Base-by-base conservation (phyloP, 306 rosid genomes). In the Calophaca sinica region DNA sequence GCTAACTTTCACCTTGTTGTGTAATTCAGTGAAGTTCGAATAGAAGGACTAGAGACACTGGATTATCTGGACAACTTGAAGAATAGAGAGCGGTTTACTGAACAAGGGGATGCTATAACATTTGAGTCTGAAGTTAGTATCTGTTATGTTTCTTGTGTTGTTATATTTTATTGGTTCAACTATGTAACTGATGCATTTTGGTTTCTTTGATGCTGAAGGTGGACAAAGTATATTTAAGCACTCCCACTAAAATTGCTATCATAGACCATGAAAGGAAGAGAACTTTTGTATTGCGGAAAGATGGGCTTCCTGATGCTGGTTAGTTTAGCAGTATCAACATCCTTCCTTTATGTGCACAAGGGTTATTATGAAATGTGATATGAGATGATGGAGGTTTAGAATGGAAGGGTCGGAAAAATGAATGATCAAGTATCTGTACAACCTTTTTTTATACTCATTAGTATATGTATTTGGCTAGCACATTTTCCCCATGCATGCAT, bases 271-370 rank as follows among this genome's bases (percentile, higher is more conserved):
- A 86, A 80, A 87, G 87, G 86, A 90, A 83, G 85, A 86, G 90
- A 87, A 92, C 94, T 50, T 88, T 83, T 61, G 98, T 68, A 9
- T 29, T 90, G 49, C 82, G 87, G 10, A 90, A 90, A 79, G 96
- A 92, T 33, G 94, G 98, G 62, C 96, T 90, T 81, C 90, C 89
- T 42, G 93, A 92, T 81, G 93, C 97, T 59, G 90, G 97, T 92
- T 79, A 86, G 92, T 76, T 54, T 45, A 33, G 14, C 33, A 63
- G 12, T n/a, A 12, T 42, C 48, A 31, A 71, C 36, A 57, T 33
- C 46, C 26, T 46, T 49, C 44, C 38, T 63, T 55, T 38, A 13
- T 38, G 62, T 36, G 14, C 69, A 73, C 31, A 13, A 35, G 26
- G 64, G 49, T 28, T 51, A 5, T 77, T 50, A 51, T 51, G 20